A percentile compares a stretch with the other conserved stretches of the same genome.
phyloP scores from a whole-genome alignment of 768 basidiomycete genomes.

The Polyporus arcularius region DNA sequence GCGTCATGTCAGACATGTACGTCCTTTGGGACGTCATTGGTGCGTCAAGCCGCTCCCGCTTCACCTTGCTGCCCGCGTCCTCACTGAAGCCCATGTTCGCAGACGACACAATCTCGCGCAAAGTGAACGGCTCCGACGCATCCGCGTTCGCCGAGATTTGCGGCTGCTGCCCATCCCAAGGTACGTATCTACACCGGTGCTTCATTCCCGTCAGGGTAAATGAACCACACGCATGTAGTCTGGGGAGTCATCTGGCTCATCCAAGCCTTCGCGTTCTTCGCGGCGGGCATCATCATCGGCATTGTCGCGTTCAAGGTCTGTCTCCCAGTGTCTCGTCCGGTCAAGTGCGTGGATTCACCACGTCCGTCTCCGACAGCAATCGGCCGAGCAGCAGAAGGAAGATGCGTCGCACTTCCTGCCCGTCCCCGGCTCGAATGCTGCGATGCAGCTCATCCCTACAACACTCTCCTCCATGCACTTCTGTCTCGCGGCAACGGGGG shows the following conservation, averaged over 20 bases:
- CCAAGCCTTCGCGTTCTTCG: slow-evolving; percentile 73
- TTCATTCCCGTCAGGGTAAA: neutral
- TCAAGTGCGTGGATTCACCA: neutral
- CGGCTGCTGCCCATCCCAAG: slow-evolving; percentile 83
- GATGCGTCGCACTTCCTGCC: slow-evolving; percentile 62
- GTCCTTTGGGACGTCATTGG: slow-evolving; percentile 88
- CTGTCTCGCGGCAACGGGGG: slow-evolving; percentile 1
- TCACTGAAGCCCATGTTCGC: neutral
- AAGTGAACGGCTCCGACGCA: slow-evolving; percentile 87
- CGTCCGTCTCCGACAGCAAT: slow-evolving; percentile 45
- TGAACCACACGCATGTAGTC: slow-evolving; percentile 41
- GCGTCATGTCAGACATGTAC: slow-evolving; percentile 87
- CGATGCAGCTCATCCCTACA: neutral
- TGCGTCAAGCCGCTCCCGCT: slow-evolving; percentile 29
- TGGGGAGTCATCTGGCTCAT: slow-evolving; percentile 92
- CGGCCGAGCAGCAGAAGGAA: slow-evolving; percentile 53
- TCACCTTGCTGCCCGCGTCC: neutral
- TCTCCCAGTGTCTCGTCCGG: slow-evolving; percentile 1
- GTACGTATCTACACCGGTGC: slow-evolving; percentile 35
- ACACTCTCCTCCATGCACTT: neutral
- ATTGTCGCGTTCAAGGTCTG: slow-evolving; percentile 78
- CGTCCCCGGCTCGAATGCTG: slow-evolving; percentile 49
- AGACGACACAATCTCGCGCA: slow-evolving; percentile 85
- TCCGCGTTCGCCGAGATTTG: slow-evolving; percentile 82
- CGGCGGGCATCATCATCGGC: slow-evolving; percentile 73